These are phyloP conservation scores for Fusarium concolor DNA, from an alignment of 2,329 filamentous ascomycete genomes.

Conservation along the genomic window DNA sequence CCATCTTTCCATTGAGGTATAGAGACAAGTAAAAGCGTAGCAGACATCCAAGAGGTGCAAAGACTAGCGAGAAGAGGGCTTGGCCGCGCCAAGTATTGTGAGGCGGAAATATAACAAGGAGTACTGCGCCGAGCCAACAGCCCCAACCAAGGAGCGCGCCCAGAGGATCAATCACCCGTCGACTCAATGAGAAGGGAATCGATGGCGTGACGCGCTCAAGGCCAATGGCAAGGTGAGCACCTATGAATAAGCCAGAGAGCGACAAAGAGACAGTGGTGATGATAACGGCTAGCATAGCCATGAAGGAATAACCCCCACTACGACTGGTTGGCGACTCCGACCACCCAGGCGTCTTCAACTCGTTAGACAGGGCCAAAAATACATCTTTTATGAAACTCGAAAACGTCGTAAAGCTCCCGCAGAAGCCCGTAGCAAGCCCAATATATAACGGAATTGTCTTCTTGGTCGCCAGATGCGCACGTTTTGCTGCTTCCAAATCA, in stretches of 20 bases:
- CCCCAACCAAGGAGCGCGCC: slow-evolving; percentile 75
- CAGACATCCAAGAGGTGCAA: slow-evolving; percentile 84
- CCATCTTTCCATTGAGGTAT: slow-evolving; percentile 73
- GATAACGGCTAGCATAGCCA: slow-evolving; percentile 82
- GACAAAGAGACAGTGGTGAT: slow-evolving; percentile 78
- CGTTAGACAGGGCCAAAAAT: slow-evolving; percentile 83
- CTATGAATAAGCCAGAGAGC: slow-evolving; percentile 75
- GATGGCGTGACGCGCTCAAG: slow-evolving; percentile 69
- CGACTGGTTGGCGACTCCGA: slow-evolving; percentile 58
- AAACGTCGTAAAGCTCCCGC: slow-evolving; percentile 90
- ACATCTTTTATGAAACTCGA: slow-evolving; percentile 85
- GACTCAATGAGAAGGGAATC: slow-evolving; percentile 67
- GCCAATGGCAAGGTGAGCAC: slow-evolving; percentile 78
- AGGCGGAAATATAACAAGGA: slow-evolving; percentile 79
- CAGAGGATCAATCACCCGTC: slow-evolving; percentile 71
- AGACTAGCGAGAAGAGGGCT: slow-evolving; percentile 80
- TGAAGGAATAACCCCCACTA: slow-evolving; percentile 82
- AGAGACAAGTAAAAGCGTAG: slow-evolving; percentile 78
- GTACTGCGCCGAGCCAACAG: slow-evolving; percentile 80
- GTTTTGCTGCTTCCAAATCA: slow-evolving; percentile 61
- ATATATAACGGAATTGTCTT: slow-evolving; percentile 92
- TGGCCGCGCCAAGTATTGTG: slow-evolving; percentile 80
- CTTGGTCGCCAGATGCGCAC: slow-evolving; percentile 73
- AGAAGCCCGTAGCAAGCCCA: slow-evolving; percentile 87
- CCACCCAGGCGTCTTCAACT: slow-evolving; percentile 61